Base-by-base conservation (phyloP, 2,329 filamentous ascomycete species). In the Xylaria sp. region DNA sequence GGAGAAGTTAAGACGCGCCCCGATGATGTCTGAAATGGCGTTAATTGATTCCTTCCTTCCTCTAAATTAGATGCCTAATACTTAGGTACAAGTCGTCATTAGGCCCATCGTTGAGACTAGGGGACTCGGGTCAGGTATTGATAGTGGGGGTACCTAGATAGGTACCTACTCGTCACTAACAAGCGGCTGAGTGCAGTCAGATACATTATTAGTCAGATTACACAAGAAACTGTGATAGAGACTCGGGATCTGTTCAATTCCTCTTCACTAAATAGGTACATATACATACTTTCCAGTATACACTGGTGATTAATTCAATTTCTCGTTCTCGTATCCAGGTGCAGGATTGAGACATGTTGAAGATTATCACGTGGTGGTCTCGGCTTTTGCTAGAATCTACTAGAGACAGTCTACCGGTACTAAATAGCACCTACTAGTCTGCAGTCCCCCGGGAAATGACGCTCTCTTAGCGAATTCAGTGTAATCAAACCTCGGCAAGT, bases 1-100 rank as follows among this genome's bases (percentile, higher is more conserved):
- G 65, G 59, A 62, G 56, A 42, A 51, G 47, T 38, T 58, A 65
- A 72, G 70, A 75, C 74, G 74, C 73, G 73, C 69, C 68, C 69
- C 5, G 3, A 13, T 13, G 3, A 13, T 55, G 27, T 22, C 20
- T 49, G 17, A 33, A 25, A 15, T 1, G 38, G 58, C 36, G 65
- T 71, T 71, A 69, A 71, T 71, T 71, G 69, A 71, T 71, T 67
- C 58, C 49, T 25, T 20, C 22, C 39, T 44, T 22, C 3, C 5
- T 22, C n/a, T 3, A 45, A n/a, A 22, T 45, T n/a, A 13, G n/a
- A 3, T 36, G 22, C n/a, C 22, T 54, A 9, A 33, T 54, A 39
- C 20, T 22, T 31, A 31, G 4, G n/a, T 56, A 56, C 9, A 17
- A 7, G 29, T 31, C 4, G 29, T 31, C 7, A 31, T n/a, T 1